Evolutionary conservation across 163 green algal genomes (phyloP), one percentile per base, ranked within the genome.

Genomic region (Botryococcus braunii): DNA sequence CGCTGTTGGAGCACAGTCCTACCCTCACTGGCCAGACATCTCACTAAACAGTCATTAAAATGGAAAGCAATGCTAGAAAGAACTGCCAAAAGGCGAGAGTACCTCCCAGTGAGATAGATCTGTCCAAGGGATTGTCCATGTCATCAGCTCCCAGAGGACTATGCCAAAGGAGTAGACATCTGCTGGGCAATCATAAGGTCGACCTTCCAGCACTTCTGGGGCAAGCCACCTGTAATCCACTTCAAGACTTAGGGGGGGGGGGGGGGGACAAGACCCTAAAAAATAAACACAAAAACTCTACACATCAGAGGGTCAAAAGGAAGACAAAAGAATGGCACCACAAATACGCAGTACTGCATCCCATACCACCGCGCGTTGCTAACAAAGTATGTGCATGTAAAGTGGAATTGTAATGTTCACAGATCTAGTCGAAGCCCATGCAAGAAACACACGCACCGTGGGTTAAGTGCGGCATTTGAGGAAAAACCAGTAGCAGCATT

Each of bases 161-260:
- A n/a, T n/a, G n/a, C n/a, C n/a, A n/a, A n/a, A n/a, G n/a, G n/a
- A n/a, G n/a, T n/a, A n/a, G n/a, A n/a, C 59, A 66, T 91, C 85
- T 7, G 69, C 65, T 36, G 72, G 48, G 41, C 71, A 68, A 69
- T 62, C 73, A 65, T 78, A 84, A 17, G 43, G 29, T n/a, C 69
- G 52, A 39, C 74, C 61, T 35, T 68, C 52, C 63, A 88, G 73
- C 31, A 87, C 73, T 62, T 89, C 84, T 7, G 84, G 84, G 3
- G 84, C 84, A 58, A 88, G 71, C 85, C 85, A 91, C 35, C 84
- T 91, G 86, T 61, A 77, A 7, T 69, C 66, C 25, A 70, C 58
- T 17, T 47, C 5, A 55, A 35, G 41, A 0, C 46, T 27, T 55
- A 21, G 46, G 46, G 21, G 46, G 17, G 17, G 46, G 46, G 21